Evolutionary conservation across 805 yeast genomes (phyloP).

Genomic region (Nakazawaea populi): DNA sequence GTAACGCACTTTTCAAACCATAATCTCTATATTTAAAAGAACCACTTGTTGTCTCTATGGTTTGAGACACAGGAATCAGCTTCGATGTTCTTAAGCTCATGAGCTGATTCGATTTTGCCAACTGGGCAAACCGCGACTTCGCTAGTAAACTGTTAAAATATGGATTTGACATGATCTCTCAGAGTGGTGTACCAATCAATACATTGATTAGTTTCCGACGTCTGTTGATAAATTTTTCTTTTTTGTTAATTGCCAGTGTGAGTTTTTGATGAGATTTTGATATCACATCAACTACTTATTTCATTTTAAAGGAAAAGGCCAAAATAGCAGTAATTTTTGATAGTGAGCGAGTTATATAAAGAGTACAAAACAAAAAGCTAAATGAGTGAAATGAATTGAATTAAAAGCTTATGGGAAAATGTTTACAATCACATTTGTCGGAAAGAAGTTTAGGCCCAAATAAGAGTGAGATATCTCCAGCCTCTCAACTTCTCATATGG

Average conservation of each 20-base stretch:
- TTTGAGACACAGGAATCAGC: slow-evolving; percentile 61
- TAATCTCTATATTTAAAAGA: slow-evolving; percentile 62
- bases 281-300: background rate
- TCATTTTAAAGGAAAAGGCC: background rate
- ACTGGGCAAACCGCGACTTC: slow-evolving; percentile 26
- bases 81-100: slow-evolving; percentile 20
- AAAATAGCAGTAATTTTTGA: background rate
- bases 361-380: no score
- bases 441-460: slow-evolving; percentile 12
- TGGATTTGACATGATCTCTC: slow-evolving; percentile 3
- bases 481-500: slow-evolving; percentile 12
- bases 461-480: slow-evolving; percentile 13
- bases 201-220: no score
- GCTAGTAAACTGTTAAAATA: slow-evolving; percentile 2
- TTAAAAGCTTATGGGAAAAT: background rate
- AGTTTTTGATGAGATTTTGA: background rate
- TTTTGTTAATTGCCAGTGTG: background rate
- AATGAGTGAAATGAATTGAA: no score
- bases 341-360: background rate
- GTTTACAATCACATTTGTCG: background rate
- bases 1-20: slow-evolving; percentile 71
- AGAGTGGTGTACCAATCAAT: no score
- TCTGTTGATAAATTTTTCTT: background rate
- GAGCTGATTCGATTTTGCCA: slow-evolving; percentile 23
- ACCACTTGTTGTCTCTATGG: slow-evolving; percentile 62